Evolutionary conservation across 1,284 basidiomycete species (phyloP).

Genomic region (Caloboletus firmus): DNA sequence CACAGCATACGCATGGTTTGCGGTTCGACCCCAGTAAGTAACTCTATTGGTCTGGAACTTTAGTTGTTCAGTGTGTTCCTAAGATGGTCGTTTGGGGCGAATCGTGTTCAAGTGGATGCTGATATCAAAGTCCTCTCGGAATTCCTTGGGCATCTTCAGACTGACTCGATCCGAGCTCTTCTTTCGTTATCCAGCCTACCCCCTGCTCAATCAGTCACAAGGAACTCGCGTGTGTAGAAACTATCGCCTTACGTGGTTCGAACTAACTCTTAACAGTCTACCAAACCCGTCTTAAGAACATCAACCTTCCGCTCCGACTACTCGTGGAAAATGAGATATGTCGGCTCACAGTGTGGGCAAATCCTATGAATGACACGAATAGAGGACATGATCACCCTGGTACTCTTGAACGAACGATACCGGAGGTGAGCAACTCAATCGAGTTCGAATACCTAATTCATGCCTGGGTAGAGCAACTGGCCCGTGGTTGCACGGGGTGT

Average conservation of each 20-base stretch:
- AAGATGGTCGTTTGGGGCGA: slow-evolving; percentile 94
- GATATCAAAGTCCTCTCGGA: slow-evolving; percentile 88
- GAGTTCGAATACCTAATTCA: slow-evolving; percentile 9
- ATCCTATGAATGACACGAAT: slow-evolving; percentile 77
- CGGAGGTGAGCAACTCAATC: slow-evolving; percentile 49
- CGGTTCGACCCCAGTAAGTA: slow-evolving; percentile 81
- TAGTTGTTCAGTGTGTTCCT: slow-evolving; percentile 1
- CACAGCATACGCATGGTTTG: slow-evolving; percentile 90
- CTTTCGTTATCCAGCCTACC: slow-evolving; percentile 71
- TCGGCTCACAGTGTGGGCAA: slow-evolving; percentile 87
- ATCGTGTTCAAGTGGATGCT: slow-evolving; percentile 84
- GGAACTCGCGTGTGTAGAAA: slow-evolving; percentile 44
- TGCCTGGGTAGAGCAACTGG: slow-evolving; percentile 63
- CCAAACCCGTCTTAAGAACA: slow-evolving; percentile 54
- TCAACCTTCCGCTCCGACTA: slow-evolving; percentile 74
- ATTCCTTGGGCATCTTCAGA: slow-evolving; percentile 75
- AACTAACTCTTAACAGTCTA: slow-evolving; percentile 48
- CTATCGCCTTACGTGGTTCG: neutral
- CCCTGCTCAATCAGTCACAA: slow-evolving; percentile 48
- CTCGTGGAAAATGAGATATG: slow-evolving; percentile 91
- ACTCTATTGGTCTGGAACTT: neutral
- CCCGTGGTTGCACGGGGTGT: slow-evolving; percentile 63
- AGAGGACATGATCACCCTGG: slow-evolving; percentile 63
- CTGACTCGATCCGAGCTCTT: slow-evolving; percentile 68
- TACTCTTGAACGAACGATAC: slow-evolving; percentile 56